Evolutionary conservation across 2,329 filamentous ascomycete genomes (phyloP).

Genomic region (Stemphylium lycopersici): DNA sequence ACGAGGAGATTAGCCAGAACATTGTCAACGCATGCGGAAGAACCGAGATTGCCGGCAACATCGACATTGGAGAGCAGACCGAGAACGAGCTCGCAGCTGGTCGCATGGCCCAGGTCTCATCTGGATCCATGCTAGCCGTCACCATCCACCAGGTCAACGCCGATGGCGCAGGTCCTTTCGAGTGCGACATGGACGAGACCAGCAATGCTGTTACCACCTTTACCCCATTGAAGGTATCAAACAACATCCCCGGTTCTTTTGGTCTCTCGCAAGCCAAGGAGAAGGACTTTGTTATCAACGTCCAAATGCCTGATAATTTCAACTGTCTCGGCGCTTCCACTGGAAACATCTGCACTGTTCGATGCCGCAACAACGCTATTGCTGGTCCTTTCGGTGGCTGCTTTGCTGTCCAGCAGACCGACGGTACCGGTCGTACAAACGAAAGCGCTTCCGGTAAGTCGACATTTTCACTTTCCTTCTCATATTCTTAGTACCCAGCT

Average conservation of each 20-base stretch:
- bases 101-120: conserved; percentile 35
- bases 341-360: conserved; percentile 67
- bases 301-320: conserved; percentile 62
- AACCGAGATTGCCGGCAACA: conserved; percentile 47
- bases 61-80: conserved; percentile 48
- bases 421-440: conserved; percentile 43
- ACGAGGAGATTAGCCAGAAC: conserved; percentile 46
- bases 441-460: conserved; percentile 36
- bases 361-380: conserved; percentile 65
- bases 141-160: conserved; percentile 65
- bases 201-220: conserved; percentile 55
- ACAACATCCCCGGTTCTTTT: conserved; percentile 65
- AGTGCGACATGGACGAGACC: conserved; percentile 67
- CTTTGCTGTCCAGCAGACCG: conserved; percentile 63
- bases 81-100: conserved; percentile 45
- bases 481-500: background rate
- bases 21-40: conserved; percentile 48
- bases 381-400: conserved; percentile 69
- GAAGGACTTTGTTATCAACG: conserved; percentile 63
- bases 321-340: conserved; percentile 60
- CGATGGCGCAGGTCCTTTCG: conserved; percentile 70
- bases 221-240: conserved; percentile 59
- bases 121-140: conserved; percentile 37
- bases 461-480: background rate
- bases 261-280: conserved; percentile 64